Evolutionary conservation across 441 rosid genomes (phyloP), one percentile per base, ranked within the genome.

Genomic region (Pelargonium australe): DNA sequence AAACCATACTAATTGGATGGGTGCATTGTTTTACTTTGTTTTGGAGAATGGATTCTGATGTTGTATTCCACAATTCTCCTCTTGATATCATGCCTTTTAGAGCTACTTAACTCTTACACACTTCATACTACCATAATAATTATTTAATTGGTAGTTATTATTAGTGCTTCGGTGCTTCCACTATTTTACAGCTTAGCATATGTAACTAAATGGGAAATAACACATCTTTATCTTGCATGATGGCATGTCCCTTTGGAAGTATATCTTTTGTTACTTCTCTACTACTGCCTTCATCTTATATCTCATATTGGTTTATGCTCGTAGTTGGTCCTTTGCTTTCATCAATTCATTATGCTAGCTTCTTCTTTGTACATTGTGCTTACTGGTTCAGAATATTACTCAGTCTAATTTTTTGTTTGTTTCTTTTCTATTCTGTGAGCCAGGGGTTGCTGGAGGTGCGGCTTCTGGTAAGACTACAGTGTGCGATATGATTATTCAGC

Each of bases 391-490:
- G 25, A 17, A 17, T 2, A 57, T 3, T 17, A 1, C 62, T 9
- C 62, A 13, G 2, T 11, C 2, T 55, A 70, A 63, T 58, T 65
- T 7, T 67, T 14, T 16, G 12, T 62, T 47, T 31, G 41, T 73
- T 69, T 41, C 68, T 65, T 74, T 73, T 3, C 63, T 34, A 12
- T 5, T 28, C 47, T 31, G 4, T 74, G 63, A 34, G 55, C 68
- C 76, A 92, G 98, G 99, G 68, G 99, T 95, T 80, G 97, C 98
- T 68, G 99, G 99, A 40, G 99, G 98, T 17, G 95, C 99, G 1
- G 97, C 99, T 63, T 87, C 99, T n/a, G 99, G 99, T 43, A 95
- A 95, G 84, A 92, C 99, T 77, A 85, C 99, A 67, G 99, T 92
- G 17, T 95, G 99, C 70, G 97, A 95, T 84, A 87, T 95, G 98